phyloP scores from a whole-genome alignment of 257 asterid genomes.

The Fraxinus americana region DNA sequence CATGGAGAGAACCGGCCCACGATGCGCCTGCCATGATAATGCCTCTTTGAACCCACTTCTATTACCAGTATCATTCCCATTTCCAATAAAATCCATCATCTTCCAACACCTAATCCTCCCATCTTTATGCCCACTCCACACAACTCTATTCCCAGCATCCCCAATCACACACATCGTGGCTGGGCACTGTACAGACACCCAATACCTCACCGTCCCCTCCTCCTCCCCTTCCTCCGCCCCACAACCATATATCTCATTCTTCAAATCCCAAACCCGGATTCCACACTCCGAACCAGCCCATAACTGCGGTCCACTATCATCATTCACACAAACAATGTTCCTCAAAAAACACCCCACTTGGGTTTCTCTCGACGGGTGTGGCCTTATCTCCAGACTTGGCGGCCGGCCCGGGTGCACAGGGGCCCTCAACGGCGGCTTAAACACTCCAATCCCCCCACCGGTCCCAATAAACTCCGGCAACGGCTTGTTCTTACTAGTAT shows the following conservation, averaged over 20 bases:
- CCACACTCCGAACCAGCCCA: constrained; percentile 98
- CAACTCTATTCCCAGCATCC: constrained; percentile 70
- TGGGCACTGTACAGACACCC: constrained; percentile 56
- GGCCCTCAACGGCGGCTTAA: constrained; percentile 63
- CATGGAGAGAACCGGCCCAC: constrained; percentile 84
- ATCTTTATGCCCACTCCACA: constrained; percentile 97
- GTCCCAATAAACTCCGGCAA: constrained; percentile 66
- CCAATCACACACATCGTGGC: constrained; percentile 73
- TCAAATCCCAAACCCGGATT: constrained; percentile 71
- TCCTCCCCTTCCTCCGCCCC: constrained; percentile 43
- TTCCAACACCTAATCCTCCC: constrained; percentile 90
- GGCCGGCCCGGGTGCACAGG: constrained; percentile 78
- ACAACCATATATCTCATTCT: constrained; percentile 57
- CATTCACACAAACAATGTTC: constrained; percentile 53
- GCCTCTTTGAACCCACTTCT: constrained; percentile 56
- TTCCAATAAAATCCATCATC: constrained; percentile 48
- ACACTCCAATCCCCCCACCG: constrained; percentile 71
- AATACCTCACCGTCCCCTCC: constrained; percentile 63
- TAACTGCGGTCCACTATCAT: constrained; percentile 63
- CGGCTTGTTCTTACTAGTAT: constrained; percentile 34
- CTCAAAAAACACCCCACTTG: constrained; percentile 81
- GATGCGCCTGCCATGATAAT: constrained; percentile 90
- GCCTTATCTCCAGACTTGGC: constrained; percentile 79
- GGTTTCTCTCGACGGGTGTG: constrained; percentile 81
- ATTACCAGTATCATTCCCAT: constrained; percentile 27